Conservation (phyloP, 2,329 filamentous ascomycete species). For the Hypoxylon sp. region DNA sequence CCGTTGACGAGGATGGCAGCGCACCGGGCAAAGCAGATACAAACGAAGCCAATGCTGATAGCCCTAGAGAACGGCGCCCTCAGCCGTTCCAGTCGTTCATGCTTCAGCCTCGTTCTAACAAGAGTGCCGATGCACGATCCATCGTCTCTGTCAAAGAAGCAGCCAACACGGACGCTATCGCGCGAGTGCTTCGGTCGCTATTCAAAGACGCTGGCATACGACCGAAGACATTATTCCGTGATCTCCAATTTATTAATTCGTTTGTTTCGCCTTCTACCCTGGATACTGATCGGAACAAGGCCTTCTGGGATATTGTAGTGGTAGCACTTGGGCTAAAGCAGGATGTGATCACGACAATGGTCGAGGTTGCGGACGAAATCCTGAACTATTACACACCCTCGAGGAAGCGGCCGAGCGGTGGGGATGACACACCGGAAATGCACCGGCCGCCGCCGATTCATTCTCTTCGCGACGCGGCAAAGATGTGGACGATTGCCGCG, state of each 20-base stretch:
- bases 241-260: conserved; percentile 80
- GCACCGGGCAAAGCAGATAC: conserved; percentile 59
- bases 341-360: conserved; percentile 87
- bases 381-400: conserved; percentile 77
- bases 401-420: conserved; percentile 63
- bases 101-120: conserved; percentile 56
- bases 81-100: conserved; percentile 64
- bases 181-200: conserved; percentile 75
- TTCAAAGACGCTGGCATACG: conserved; percentile 77
- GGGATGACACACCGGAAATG: conserved; percentile 54
- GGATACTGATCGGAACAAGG: conserved; percentile 77
- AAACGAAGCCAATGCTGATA: conserved; percentile 78
- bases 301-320: conserved; percentile 91
- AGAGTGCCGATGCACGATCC: conserved; percentile 65
- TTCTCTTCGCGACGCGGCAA: conserved; percentile 83
- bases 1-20: conserved; percentile 55
- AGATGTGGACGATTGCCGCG: conserved; percentile 93
- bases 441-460: conserved; percentile 71
- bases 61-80: conserved; percentile 76
- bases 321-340: conserved; percentile 91
- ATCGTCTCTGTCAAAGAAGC: conserved; percentile 63
- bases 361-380: conserved; percentile 80
- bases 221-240: conserved; percentile 85
- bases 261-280: conserved; percentile 74
- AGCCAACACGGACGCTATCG: conserved; percentile 74